phyloP scores from a whole-genome alignment of 169 alveolate genomes.

The Plasmodium gonderi region DNA sequence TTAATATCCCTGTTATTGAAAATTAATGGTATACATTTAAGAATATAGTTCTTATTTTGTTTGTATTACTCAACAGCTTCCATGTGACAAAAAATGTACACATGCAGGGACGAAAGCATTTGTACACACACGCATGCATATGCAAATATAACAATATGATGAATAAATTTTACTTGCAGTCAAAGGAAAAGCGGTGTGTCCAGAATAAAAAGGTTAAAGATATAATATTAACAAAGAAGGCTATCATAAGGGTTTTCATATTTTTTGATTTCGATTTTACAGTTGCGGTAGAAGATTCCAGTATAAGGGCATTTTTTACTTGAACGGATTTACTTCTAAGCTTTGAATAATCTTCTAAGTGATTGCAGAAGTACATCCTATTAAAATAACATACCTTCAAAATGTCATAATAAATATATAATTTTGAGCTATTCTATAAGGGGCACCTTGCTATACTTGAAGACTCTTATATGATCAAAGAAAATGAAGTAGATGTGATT shows the following conservation, averaged over 20 bases:
- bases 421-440: neutral
- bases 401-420: neutral
- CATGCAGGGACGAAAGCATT: neutral
- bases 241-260: neutral
- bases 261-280: neutral
- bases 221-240: neutral
- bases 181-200: neutral
- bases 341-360: neutral
- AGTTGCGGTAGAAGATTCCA: neutral
- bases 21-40: neutral
- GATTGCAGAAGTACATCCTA: neutral
- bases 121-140: neutral
- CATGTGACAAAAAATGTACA: neutral
- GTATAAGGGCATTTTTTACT: neutral
- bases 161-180: neutral
- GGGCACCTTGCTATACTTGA: neutral
- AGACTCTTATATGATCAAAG: neutral
- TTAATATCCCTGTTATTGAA: neutral
- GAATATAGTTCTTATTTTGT: neutral
- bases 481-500: neutral
- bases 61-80: neutral
- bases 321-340: neutral
- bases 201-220: neutral
- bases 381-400: neutral
- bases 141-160: neutral